phyloP scores from a whole-genome alignment of 352 stramenopile genomes.

The Phytophthora citrophthora region DNA sequence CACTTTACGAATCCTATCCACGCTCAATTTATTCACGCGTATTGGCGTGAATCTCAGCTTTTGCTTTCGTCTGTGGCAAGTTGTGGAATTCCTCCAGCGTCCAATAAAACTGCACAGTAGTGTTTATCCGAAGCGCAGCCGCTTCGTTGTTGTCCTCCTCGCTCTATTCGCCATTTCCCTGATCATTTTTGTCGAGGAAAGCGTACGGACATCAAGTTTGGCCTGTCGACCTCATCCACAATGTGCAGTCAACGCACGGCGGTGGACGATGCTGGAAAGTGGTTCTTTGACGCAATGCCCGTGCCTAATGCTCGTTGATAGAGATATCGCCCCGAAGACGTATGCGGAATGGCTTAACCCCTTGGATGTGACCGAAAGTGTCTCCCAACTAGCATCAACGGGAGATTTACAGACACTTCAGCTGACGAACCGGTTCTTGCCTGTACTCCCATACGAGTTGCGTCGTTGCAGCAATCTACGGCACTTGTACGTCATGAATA shows the following conservation, averaged over 20 bases:
- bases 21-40: constrained; percentile 28
- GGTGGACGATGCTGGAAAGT: constrained; percentile 27
- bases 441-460: background rate
- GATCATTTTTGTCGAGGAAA: constrained; percentile 21
- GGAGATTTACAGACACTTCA: constrained; percentile 4
- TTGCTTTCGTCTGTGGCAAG: constrained; percentile 15
- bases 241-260: constrained; percentile 33
- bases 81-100: constrained; percentile 7
- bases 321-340: constrained; percentile 17
- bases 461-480: background rate
- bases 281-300: constrained; percentile 35
- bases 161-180: constrained; percentile 7
- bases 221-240: constrained; percentile 26
- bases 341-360: constrained; percentile 41
- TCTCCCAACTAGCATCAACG: constrained; percentile 24
- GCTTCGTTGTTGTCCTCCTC: constrained; percentile 5
- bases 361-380: constrained; percentile 35
- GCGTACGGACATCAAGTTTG: constrained; percentile 13
- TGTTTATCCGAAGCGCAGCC: constrained; percentile 24
- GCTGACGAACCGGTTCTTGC: background rate
- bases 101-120: background rate
- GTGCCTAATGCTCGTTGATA: constrained; percentile 50
- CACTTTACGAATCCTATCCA: constrained; percentile 39
- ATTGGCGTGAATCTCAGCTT: constrained; percentile 38
- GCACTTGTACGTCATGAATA: background rate